These are phyloP conservation scores for Escovopsis sp. DNA, from an alignment of 2,329 filamentous ascomycete genomes.

Conservation along the genomic window DNA sequence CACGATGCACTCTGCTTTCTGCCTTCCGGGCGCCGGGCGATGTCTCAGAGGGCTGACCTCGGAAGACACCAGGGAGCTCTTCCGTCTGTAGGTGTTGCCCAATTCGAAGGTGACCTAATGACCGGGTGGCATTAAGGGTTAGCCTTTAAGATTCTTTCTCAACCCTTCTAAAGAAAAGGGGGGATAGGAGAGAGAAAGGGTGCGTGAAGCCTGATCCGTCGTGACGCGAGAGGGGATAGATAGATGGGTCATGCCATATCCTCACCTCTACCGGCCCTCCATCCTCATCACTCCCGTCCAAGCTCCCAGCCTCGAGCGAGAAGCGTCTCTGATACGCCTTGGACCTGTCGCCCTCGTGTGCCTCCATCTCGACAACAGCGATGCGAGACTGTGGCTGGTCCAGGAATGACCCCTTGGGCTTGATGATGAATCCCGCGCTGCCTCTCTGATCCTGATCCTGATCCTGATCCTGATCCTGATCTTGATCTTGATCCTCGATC, in stretches of 20 bases:
- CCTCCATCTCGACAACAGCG: background rate
- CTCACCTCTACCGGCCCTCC: conserved; percentile 35
- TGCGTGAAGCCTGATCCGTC: too few species aligned
- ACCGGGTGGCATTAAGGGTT: background rate
- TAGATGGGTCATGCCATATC: too few species aligned
- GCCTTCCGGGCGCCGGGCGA: conserved; percentile 10
- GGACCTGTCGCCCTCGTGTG: too few species aligned
- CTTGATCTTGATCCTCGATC: too few species aligned
- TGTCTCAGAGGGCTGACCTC: conserved; percentile 26
- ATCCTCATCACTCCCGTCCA: conserved; percentile 37
- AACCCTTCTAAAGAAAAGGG: background rate
- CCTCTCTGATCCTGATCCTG: too few species aligned
- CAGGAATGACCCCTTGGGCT: too few species aligned
- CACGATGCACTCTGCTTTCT: conserved; percentile 45
- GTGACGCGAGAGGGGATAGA: too few species aligned
- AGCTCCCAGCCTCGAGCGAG: conserved; percentile 18
- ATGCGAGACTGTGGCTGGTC: too few species aligned
- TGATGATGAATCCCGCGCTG: too few species aligned
- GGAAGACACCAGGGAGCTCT: conserved; percentile 46
- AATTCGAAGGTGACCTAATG: conserved; percentile 47
- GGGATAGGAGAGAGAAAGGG: too few species aligned
- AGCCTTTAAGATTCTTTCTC: background rate
- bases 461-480: too few species aligned
- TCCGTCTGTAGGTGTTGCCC: conserved; percentile 45
- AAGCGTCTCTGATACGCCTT: too few species aligned